Percentiles rank a stretch among this genome's conserved stretches.
These are phyloP conservation scores for Moesziomyces parantarcticus DNA, from an alignment of 1,284 basidiomycete species.

Conservation along the genomic window DNA sequence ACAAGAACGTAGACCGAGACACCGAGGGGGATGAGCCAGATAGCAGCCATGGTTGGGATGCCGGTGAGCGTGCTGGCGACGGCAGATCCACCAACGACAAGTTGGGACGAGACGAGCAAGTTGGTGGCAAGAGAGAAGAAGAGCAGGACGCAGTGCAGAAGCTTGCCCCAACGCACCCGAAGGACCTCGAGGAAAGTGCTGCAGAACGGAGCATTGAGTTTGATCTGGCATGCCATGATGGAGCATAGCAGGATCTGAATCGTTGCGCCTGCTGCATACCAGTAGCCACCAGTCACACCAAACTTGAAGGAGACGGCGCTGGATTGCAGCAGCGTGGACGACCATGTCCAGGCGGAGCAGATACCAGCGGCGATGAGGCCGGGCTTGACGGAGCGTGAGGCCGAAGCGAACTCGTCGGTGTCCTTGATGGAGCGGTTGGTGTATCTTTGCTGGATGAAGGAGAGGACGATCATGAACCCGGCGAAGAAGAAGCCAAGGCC, in stretches of 20 bases:
- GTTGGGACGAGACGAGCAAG: slow-evolving; percentile 62
- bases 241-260: slow-evolving; percentile 79
- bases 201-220: slow-evolving; percentile 74
- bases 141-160: slow-evolving; percentile 80
- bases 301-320: slow-evolving; percentile 71
- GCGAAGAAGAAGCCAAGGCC: slow-evolving; percentile 62
- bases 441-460: slow-evolving; percentile 60
- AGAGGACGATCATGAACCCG: slow-evolving; percentile 58
- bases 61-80: slow-evolving; percentile 72
- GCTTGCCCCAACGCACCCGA: slow-evolving; percentile 77
- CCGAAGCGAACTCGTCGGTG: slow-evolving; percentile 64
- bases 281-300: slow-evolving; percentile 40
- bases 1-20: slow-evolving; percentile 61
- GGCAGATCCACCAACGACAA: slow-evolving; percentile 62
- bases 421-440: slow-evolving; percentile 51
- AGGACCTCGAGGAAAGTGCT: slow-evolving; percentile 78
- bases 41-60: slow-evolving; percentile 53
- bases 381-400: slow-evolving; percentile 73
- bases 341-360: slow-evolving; percentile 72
- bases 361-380: slow-evolving; percentile 90
- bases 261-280: slow-evolving; percentile 67
- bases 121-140: slow-evolving; percentile 82
- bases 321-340: slow-evolving; percentile 73
- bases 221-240: slow-evolving; percentile 71
- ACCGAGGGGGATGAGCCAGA: slow-evolving; percentile 63